phyloP scores from a whole-genome alignment of 2,329 filamentous ascomycete genomes.

The Bimuria novae-zelandiae region DNA sequence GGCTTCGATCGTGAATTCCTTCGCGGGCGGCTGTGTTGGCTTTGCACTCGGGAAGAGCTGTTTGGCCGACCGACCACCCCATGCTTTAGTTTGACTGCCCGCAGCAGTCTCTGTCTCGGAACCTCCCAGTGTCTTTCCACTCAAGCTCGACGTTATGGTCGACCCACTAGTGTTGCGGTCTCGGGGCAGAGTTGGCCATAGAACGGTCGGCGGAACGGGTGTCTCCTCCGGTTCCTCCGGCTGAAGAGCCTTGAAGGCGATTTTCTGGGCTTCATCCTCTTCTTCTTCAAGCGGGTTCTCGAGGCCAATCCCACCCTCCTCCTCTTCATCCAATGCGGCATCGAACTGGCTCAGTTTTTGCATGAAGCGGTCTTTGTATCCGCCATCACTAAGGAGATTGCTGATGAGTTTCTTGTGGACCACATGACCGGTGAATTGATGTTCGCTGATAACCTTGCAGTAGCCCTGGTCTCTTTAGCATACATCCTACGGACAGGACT shows the following conservation, averaged over 20 bases:
- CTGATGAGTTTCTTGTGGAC: slow-evolving; percentile 56
- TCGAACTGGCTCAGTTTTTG: slow-evolving; percentile 37
- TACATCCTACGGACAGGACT: no score
- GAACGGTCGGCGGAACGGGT: background rate
- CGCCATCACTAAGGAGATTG: slow-evolving; percentile 28
- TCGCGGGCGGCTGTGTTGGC: slow-evolving; percentile 25
- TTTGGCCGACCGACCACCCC: slow-evolving; percentile 26
- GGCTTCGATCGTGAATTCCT: slow-evolving; percentile 35
- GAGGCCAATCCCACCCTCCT: slow-evolving; percentile 31
- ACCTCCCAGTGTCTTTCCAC: slow-evolving; percentile 22
- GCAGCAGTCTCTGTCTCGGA: slow-evolving; percentile 17
- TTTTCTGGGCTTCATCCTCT: slow-evolving; percentile 20
- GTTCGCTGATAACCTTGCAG: slow-evolving; percentile 51
- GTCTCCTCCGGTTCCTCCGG: slow-evolving; percentile 20
- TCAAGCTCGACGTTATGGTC: slow-evolving; percentile 16
- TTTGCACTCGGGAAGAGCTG: slow-evolving; percentile 46
- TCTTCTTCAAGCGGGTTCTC: slow-evolving; percentile 15
- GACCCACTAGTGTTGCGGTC: background rate
- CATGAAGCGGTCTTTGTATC: slow-evolving; percentile 26
- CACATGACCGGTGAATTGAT: slow-evolving; percentile 54
- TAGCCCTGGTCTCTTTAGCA: no score
- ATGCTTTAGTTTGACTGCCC: slow-evolving; percentile 23
- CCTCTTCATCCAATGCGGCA: slow-evolving; percentile 33
- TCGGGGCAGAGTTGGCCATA: slow-evolving; percentile 28
- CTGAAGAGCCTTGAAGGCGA: slow-evolving; percentile 31